These are phyloP conservation scores for Eleusine indica DNA, from an alignment of 176 grass and related monocot species.

Conservation along the genomic window DNA sequence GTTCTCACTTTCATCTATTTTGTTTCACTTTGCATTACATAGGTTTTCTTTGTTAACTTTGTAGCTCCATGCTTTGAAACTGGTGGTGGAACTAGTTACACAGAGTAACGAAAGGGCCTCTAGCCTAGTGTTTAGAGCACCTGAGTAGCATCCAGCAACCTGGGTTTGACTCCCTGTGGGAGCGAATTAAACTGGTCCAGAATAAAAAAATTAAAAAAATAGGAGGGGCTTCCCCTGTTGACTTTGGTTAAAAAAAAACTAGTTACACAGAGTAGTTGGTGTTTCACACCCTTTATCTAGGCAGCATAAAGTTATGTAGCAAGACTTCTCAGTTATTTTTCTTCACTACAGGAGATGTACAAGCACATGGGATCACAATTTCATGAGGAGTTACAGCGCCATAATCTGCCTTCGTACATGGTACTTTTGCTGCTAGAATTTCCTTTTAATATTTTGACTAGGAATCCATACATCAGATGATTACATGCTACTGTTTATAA, in stretches of 20 bases:
- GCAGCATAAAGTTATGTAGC: neutral
- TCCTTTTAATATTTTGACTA: conserved; percentile 24
- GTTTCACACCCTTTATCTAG: neutral
- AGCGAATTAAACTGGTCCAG: too few species aligned
- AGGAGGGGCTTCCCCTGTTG: too few species aligned
- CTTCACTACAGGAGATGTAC: conserved; percentile 85
- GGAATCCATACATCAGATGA: conserved; percentile 5
- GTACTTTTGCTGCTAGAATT: conserved; percentile 41
- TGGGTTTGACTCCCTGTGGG: too few species aligned
- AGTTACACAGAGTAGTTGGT: neutral
- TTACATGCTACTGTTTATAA: conserved; percentile 22
- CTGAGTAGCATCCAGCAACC: too few species aligned
- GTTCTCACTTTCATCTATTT: conserved; percentile 11
- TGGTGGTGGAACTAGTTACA: conserved; percentile 1
- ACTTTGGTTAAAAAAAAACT: neutral
- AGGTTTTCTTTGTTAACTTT: conserved; percentile 6
- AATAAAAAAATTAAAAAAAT: too few species aligned
- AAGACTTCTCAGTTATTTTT: conserved; percentile 30
- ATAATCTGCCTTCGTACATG: conserved; percentile 87
- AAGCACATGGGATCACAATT: conserved; percentile 85
- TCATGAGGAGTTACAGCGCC: conserved; percentile 91
- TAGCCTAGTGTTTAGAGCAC: too few species aligned
- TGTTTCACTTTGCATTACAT: neutral
- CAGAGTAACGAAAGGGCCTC: neutral
- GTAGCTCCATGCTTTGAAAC: neutral